Conservation (phyloP, 2,329 filamentous ascomycete species). For the Coniella lustricola region DNA sequence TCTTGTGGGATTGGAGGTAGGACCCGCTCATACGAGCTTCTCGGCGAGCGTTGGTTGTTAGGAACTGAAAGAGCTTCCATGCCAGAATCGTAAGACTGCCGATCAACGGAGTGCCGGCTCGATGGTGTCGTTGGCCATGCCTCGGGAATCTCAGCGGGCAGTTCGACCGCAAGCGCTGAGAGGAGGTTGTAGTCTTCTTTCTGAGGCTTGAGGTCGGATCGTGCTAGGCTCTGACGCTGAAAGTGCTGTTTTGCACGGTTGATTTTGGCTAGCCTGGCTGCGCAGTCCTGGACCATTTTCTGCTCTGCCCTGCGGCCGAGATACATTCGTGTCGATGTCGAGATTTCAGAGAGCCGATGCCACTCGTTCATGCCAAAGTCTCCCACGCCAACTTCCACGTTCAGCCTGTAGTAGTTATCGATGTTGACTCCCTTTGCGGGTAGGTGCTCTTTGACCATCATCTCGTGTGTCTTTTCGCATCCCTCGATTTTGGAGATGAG, state of each 20-base stretch:
- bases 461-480: constrained; percentile 83
- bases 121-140: constrained; percentile 30
- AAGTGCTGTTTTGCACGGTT: constrained; percentile 66
- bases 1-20: constrained; percentile 25
- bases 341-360: constrained; percentile 89
- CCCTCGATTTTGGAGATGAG: constrained; percentile 91
- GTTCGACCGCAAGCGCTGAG: constrained; percentile 47
- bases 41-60: constrained; percentile 37
- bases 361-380: constrained; percentile 99
- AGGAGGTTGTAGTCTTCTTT: constrained; percentile 30
- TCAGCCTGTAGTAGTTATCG: constrained; percentile 93
- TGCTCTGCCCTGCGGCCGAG: constrained; percentile 68
- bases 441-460: constrained; percentile 75
- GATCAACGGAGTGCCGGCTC: constrained; percentile 29
- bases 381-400: constrained; percentile 91
- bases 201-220: constrained; percentile 38
- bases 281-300: constrained; percentile 66
- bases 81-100: constrained; percentile 50
- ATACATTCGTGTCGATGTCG: constrained; percentile 82
- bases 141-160: constrained; percentile 48
- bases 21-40: constrained; percentile 43
- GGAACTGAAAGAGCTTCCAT: constrained; percentile 41
- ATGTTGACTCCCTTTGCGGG: constrained; percentile 70
- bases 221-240: constrained; percentile 40
- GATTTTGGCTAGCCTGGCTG: constrained; percentile 77